These are phyloP conservation scores for Nicotiana undulata DNA, from an alignment of 257 asterid genomes.

Conservation along the genomic window DNA sequence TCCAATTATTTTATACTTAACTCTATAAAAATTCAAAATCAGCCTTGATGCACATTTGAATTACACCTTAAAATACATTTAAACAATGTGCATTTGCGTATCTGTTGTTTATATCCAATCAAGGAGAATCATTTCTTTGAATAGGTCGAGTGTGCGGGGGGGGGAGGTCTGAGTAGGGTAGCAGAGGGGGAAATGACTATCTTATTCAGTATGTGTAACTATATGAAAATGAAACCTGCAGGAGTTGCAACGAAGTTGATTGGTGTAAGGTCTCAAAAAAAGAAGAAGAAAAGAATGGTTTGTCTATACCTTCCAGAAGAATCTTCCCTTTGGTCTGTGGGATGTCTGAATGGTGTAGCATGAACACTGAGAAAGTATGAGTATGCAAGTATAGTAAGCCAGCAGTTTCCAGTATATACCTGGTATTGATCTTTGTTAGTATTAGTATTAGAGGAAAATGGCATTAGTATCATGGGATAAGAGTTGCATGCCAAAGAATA, in stretches of 20 bases:
- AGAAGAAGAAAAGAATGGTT: neutral
- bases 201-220: neutral
- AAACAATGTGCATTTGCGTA: neutral
- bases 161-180: neutral
- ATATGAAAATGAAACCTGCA: neutral
- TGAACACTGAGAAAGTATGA: neutral
- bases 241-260: neutral
- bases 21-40: neutral
- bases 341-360: neutral
- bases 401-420: neutral
- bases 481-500: too few species aligned
- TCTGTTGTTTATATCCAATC: neutral
- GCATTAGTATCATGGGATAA: too few species aligned
- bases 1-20: neutral
- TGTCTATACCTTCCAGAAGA: neutral
- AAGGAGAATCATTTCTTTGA: neutral
- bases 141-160: neutral
- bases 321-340: neutral
- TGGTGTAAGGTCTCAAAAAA: neutral
- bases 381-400: neutral
- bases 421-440: neutral
- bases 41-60: neutral
- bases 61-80: neutral
- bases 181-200: neutral
- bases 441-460: too few species aligned